Conservation (phyloP, 1,284 basidiomycete species). For the Cystobasidiaceae sp. region DNA sequence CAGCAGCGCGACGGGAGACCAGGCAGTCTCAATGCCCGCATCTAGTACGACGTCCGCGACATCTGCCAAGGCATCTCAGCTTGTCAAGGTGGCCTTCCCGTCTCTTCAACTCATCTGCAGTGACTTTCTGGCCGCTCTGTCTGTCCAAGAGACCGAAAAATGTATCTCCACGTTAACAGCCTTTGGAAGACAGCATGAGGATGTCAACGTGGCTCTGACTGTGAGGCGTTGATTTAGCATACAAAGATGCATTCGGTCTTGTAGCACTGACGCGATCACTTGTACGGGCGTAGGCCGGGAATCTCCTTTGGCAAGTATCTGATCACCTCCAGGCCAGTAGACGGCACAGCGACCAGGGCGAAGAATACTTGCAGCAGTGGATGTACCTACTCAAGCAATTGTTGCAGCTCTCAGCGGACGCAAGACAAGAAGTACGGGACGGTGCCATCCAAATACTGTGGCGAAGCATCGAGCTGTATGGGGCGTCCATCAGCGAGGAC, state of each 20-base stretch:
- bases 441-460: conserved; percentile 94
- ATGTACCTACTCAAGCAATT: conserved; percentile 82
- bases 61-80: conserved; percentile 36
- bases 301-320: conserved; percentile 84
- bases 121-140: conserved; percentile 78
- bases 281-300: conserved; percentile 52
- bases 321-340: conserved; percentile 68
- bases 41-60: background rate
- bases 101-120: conserved; percentile 84
- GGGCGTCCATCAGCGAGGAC: conserved; percentile 65
- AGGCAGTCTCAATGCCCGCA: background rate
- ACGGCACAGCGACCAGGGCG: conserved; percentile 57
- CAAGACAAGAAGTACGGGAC: conserved; percentile 77
- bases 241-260: background rate
- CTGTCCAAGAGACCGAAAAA: conserved; percentile 69
- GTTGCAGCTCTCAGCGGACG: conserved; percentile 72
- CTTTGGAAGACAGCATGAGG: conserved; percentile 77
- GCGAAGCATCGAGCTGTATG: conserved; percentile 87
- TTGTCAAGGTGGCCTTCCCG: conserved; percentile 86
- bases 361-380: conserved; percentile 66
- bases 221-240: conserved; percentile 43
- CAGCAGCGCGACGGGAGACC: background rate
- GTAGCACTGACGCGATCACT: background rate
- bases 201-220: conserved; percentile 92
- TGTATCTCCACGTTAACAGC: conserved; percentile 85